phyloP scores from a whole-genome alignment of 1,284 basidiomycete species.

The Austroboletus rostrupii region DNA sequence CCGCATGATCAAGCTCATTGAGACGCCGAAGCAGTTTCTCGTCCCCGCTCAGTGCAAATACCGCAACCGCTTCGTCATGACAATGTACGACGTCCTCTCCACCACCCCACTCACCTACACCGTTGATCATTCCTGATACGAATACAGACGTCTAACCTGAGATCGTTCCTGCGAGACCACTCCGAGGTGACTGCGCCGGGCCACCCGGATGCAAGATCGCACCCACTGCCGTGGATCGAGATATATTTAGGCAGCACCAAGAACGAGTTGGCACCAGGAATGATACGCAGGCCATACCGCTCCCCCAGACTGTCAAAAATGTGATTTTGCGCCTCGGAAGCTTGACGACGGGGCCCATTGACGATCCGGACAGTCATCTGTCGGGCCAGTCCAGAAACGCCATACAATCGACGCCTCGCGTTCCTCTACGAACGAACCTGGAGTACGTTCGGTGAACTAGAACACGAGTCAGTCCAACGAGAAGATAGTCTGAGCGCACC shows the following conservation, averaged over 20 bases:
- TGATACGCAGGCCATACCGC: slow-evolving; percentile 75
- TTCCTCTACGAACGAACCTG: slow-evolving; percentile 80
- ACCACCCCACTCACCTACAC: neutral
- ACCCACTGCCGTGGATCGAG: slow-evolving; percentile 75
- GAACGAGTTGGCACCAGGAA: slow-evolving; percentile 75
- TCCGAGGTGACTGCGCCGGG: no score
- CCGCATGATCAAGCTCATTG: slow-evolving; percentile 67
- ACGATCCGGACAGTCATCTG: slow-evolving; percentile 46
- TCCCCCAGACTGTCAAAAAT: slow-evolving; percentile 80
- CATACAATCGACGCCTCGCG: slow-evolving; percentile 79
- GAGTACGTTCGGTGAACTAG: slow-evolving; percentile 85
- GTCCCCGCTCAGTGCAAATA: no score
- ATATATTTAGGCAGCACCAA: slow-evolving; percentile 82
- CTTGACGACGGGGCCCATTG: slow-evolving; percentile 82
- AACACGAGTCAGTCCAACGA: neutral
- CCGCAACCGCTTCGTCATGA: slow-evolving; percentile 50
- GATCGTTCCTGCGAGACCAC: slow-evolving; percentile 13
- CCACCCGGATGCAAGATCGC: no score
- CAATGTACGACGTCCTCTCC: slow-evolving; percentile 7
- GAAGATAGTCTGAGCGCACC: no score
- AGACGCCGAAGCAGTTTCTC: no score
- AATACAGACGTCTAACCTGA: neutral
- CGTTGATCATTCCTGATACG: neutral
- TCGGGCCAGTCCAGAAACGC: slow-evolving; percentile 71
- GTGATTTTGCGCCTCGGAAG: slow-evolving; percentile 88